These are phyloP conservation scores for Fusarium lateritium DNA, from an alignment of 2,329 filamentous ascomycete genomes.

Conservation along the genomic window DNA sequence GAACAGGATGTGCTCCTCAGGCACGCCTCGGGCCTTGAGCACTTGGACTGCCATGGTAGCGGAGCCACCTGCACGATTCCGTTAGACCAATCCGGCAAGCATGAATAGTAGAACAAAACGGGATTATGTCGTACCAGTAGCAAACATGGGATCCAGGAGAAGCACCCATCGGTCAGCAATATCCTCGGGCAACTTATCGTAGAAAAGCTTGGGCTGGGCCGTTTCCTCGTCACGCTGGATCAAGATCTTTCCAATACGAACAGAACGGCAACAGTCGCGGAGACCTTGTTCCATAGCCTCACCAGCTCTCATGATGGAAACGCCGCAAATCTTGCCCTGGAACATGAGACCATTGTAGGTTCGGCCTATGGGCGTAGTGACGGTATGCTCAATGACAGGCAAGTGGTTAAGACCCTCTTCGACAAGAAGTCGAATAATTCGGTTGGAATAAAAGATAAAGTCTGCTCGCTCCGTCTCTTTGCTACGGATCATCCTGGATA, in stretches of 20 bases:
- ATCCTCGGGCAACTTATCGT: constrained; percentile 96
- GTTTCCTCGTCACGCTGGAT: constrained; percentile 99
- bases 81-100: constrained; percentile 23
- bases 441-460: constrained; percentile 99
- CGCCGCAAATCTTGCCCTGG: constrained; percentile 97
- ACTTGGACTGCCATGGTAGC: constrained; percentile 98
- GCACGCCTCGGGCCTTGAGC: constrained; percentile 89
- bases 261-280: constrained; percentile 96
- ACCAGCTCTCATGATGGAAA: constrained; percentile 97
- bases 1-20: constrained; percentile 95
- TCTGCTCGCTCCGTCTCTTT: constrained; percentile 91
- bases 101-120: constrained; percentile 7
- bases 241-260: constrained; percentile 97
- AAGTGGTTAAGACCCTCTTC: constrained; percentile 98
- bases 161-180: constrained; percentile 95
- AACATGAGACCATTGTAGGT: constrained; percentile 94
- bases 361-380: constrained; percentile 91
- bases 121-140: constrained; percentile 75
- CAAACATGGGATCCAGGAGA: constrained; percentile 98
- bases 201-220: constrained; percentile 91
- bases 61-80: constrained; percentile 77
- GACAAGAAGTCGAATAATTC: constrained; percentile 95
- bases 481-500: constrained; percentile 91
- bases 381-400: constrained; percentile 87
- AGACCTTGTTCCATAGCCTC: constrained; percentile 99